Evolutionary conservation across 169 alveolate species (phyloP), one percentile per base, ranked within the genome.

Genomic region (Cyclospora cayetanensis): DNA sequence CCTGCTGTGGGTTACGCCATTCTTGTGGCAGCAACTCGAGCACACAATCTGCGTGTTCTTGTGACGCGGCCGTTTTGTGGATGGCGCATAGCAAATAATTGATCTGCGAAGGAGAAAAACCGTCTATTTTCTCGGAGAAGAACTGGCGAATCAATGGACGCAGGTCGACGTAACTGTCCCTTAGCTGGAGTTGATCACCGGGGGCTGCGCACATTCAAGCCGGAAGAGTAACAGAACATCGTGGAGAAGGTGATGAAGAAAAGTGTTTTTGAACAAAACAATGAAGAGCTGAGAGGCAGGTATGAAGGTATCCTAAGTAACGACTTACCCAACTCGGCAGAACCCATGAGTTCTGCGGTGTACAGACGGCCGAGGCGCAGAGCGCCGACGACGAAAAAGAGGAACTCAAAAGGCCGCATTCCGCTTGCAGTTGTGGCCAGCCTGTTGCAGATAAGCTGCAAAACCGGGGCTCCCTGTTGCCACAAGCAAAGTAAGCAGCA

Each of bases 381-480:
- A 9, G 25, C 20, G 11, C 60, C 25, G 34, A 66, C 80, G 50
- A 66, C 41, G 3, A 66, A 66, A 66, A 66, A 66, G n/a, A 66
- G 27, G 34, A 66, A 66, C 5, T 66, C 80, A 5, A 34, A 66
- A 0, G 27, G 50, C 9, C 43, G 80, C 80, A 66, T 25, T 66
- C 22, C 7, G 0, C 25, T 7, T 5, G 27, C 27, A 5, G 41
- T 27, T 11, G 80, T 18, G 25, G 80, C 41, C 15, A 66, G 80
- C 1, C 80, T 27, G 46, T 27, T 34, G 80, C 80, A 66, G n/a
- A 66, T 27, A 0, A 66, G n/a, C 0, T 31, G n/a, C 46, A 66
- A 5, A 7, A 66, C 80, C 18, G 80, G 80, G 50, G 80, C 80
- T 18, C 46, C 80, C 80, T 66, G 80, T n/a, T n/a, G n/a, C n/a